Base-by-base conservation (phyloP, 345 rosid species). In the Fremontodendron californicum region DNA sequence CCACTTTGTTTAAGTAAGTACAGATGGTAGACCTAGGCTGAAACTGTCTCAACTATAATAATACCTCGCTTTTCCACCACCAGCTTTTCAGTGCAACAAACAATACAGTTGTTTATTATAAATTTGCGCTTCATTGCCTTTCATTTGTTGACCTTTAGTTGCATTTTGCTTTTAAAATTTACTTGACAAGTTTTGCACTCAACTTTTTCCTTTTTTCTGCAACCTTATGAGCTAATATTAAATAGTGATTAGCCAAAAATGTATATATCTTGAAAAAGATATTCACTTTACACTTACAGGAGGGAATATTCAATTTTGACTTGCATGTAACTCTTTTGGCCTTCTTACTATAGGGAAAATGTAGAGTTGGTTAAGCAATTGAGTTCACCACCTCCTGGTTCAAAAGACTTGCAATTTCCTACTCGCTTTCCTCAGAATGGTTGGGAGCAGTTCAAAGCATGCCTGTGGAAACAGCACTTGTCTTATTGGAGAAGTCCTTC, bases 401-500 rank as follows among this genome's bases (percentile, higher is more conserved):
- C 84, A 39, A 58, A 79, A 49, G 84, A 81, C 13, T 48, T 82
- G 62, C 60, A 63, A 43, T 87, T 83, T 25, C 78, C 86, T 16
- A 78, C 77, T 0, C 78, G 77, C 6, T 89, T 81, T 77, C 78
- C 87, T 33, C 88, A 80, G 73, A 81, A 72, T 58, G 23, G 76
- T 18, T 82, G 85, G 88, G 85, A 61, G 61, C 96, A 88, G 64
- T 82, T 89, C 81, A 82, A 73, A 58, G 79, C 87, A 55, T 91
- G 95, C 70, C 77, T 88, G 0, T 89, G 95, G 93, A 91, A 89
- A 77, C 93, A 85, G 35, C 67, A 84, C 29, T 71, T 82, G 65
- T 86, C 96, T 18, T 89, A 89, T 40, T 91, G 93, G 92, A 85
- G 92, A 80, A 89, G 84, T 71, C 88, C 93, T 8, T 57, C 80